Conservation (phyloP, 805 yeast species). For the Saccharomycopsis fermentans region DNA sequence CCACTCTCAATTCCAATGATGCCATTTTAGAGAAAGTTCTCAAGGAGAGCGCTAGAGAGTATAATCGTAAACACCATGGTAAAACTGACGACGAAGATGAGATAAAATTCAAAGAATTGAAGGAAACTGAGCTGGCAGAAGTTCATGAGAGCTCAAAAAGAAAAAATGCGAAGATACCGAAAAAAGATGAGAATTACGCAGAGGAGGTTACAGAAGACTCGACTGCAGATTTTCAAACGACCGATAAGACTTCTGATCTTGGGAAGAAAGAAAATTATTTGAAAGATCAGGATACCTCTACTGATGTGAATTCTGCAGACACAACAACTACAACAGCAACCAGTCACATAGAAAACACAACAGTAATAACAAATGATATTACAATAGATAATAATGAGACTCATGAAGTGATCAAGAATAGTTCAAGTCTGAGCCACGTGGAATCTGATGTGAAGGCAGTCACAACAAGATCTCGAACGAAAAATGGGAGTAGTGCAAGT, state of each 20-base stretch:
- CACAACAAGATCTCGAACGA: not conserved
- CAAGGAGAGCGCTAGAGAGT: conserved; percentile 47
- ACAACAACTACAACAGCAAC: not conserved
- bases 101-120: conserved; percentile 6
- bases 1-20: conserved; percentile 21
- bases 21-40: conserved; percentile 31
- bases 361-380: not conserved
- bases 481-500: not conserved
- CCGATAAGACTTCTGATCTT: not conserved
- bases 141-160: not conserved
- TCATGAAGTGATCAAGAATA: not conserved
- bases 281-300: conserved; percentile 9
- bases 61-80: conserved; percentile 22
- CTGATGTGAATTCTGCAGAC: conserved; percentile 18
- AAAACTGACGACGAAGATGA: conserved; percentile 3
- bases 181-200: not conserved
- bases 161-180: not conserved
- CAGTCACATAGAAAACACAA: not conserved
- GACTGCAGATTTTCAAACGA: not conserved
- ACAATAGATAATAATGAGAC: not conserved
- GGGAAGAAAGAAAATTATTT: not conserved
- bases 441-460: not conserved
- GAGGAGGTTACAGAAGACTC: not conserved
- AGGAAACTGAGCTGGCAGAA: conserved; percentile 5
- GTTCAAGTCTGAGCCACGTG: not conserved